These are phyloP conservation scores for Phaseolus coccineus DNA, from an alignment of 331 rosid genomes.

Conservation along the genomic window DNA sequence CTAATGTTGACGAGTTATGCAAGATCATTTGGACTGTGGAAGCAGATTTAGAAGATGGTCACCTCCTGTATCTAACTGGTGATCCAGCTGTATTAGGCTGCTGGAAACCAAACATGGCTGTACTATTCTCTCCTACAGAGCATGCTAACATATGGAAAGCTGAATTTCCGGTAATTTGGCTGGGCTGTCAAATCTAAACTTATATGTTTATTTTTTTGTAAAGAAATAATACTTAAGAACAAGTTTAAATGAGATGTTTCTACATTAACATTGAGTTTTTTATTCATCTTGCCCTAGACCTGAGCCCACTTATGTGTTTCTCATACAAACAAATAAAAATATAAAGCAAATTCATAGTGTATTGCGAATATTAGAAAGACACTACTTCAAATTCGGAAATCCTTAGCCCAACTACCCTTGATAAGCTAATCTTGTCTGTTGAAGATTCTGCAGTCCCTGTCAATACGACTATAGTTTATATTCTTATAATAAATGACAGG, in stretches of 20 bases:
- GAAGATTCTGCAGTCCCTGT: conserved; percentile 27
- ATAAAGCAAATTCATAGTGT: conserved; percentile 21
- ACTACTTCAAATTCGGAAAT: conserved; percentile 19
- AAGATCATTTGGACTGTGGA: conserved; percentile 77
- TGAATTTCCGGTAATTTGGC: conserved; percentile 69
- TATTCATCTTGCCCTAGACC: conserved; percentile 25
- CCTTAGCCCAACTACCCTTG: conserved; percentile 38
- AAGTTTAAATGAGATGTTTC: conserved; percentile 27
- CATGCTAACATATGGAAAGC: conserved; percentile 84
- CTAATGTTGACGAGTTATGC: conserved; percentile 61
- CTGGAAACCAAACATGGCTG: conserved; percentile 87
- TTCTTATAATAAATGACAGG: conserved; percentile 20
- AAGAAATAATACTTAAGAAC: conserved; percentile 16
- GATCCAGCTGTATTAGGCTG: conserved; percentile 81
- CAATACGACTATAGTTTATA: conserved; percentile 31
- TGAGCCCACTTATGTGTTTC: conserved; percentile 11
- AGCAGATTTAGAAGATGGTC: conserved; percentile 81
- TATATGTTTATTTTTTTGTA: conserved; percentile 20
- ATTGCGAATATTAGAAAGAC: conserved; percentile 14
- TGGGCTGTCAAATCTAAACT: conserved; percentile 18
- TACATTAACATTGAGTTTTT: conserved; percentile 19
- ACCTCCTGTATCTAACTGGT: conserved; percentile 86
- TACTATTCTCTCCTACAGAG: conserved; percentile 75
- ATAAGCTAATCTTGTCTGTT: conserved; percentile 21
- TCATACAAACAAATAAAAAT: neutral